These are phyloP conservation scores for Penicillium occitanis DNA, from an alignment of 2,329 filamentous ascomycete species.

Conservation along the genomic window DNA sequence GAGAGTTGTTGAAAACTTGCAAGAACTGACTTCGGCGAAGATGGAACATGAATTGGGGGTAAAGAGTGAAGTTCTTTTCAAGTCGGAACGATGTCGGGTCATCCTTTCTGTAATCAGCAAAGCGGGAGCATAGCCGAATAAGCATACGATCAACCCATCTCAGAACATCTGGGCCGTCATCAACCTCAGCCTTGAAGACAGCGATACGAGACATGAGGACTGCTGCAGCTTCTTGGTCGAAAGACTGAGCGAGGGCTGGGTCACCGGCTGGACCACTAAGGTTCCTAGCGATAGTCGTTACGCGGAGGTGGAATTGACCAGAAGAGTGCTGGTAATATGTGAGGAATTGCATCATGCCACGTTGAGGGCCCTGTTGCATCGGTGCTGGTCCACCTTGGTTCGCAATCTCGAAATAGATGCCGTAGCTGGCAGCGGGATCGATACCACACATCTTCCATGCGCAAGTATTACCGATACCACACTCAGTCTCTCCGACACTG, in stretches of 20 bases:
- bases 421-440: constrained; percentile 89
- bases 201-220: constrained; percentile 99
- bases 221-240: constrained; percentile 95
- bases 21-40: constrained; percentile 94
- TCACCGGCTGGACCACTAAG: constrained; percentile 92
- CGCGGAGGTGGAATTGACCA: constrained; percentile 91
- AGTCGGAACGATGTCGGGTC: constrained; percentile 94
- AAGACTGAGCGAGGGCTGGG: constrained; percentile 91
- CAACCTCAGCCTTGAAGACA: constrained; percentile 97
- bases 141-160: constrained; percentile 99
- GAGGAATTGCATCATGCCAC: constrained; percentile 96
- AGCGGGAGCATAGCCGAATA: constrained; percentile 91
- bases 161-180: constrained; percentile 96
- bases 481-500: constrained; percentile 95
- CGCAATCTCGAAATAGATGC: constrained; percentile 96
- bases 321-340: constrained; percentile 98
- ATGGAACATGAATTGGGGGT: constrained; percentile 99
- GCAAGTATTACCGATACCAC: constrained; percentile 96
- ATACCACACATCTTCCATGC: constrained; percentile 99
- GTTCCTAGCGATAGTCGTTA: constrained; percentile 89
- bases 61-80: constrained; percentile 98
- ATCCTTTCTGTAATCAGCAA: constrained; percentile 97
- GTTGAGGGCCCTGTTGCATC: constrained; percentile 82
- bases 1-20: constrained; percentile 99
- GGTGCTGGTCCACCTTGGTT: constrained; percentile 83